These are phyloP conservation scores for Aspergillus fumigatus DNA, from an alignment of 2,329 filamentous ascomycete genomes.

Conservation along the genomic window DNA sequence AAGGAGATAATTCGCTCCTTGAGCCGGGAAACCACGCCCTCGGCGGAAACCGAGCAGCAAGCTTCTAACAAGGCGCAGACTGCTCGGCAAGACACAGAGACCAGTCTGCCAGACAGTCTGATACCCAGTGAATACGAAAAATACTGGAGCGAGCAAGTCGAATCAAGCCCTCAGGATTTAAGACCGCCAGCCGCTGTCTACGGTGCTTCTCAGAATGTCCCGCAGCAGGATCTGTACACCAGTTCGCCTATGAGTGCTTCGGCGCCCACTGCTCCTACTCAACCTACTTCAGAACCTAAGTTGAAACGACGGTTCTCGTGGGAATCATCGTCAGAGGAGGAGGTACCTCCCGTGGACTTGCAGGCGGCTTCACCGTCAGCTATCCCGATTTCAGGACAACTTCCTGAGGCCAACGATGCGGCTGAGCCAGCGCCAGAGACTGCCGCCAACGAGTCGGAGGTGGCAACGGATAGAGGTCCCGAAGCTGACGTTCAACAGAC, in stretches of 20 bases:
- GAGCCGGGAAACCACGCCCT: slow-evolving; percentile 35
- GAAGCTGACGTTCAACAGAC: slow-evolving; percentile 7
- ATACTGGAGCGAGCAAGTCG: slow-evolving; percentile 30
- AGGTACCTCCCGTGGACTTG: slow-evolving; percentile 12
- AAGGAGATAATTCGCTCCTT: slow-evolving; percentile 47
- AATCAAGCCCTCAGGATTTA: slow-evolving; percentile 15
- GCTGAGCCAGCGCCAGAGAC: slow-evolving; percentile 1
- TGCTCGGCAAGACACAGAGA: slow-evolving; percentile 19
- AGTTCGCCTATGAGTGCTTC: slow-evolving; percentile 4
- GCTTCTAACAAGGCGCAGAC: slow-evolving; percentile 15
- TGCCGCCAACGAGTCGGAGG: slow-evolving; percentile 2
- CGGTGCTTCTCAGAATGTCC: slow-evolving; percentile 5
- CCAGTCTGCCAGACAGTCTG: slow-evolving; percentile 23
- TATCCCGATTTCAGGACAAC: slow-evolving; percentile 16
- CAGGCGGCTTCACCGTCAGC: slow-evolving; percentile 10
- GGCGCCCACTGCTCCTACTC: slow-evolving; percentile 4
- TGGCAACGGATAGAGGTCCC: slow-evolving; percentile 5
- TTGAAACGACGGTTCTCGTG: slow-evolving; percentile 42
- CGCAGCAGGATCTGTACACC: slow-evolving; percentile 15
- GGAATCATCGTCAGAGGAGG: slow-evolving; percentile 30
- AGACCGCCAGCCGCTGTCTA: slow-evolving; percentile 7
- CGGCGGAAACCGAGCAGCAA: slow-evolving; percentile 22
- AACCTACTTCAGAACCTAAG: slow-evolving; percentile 18
- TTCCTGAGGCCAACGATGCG: slow-evolving; percentile 14
- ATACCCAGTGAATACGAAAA: slow-evolving; percentile 36